Percentiles rank a stretch among this genome's conserved stretches.
Conservation (phyloP, 1,284 basidiomycete species). For the Cutaneotrichosporon mucoides region DNA sequence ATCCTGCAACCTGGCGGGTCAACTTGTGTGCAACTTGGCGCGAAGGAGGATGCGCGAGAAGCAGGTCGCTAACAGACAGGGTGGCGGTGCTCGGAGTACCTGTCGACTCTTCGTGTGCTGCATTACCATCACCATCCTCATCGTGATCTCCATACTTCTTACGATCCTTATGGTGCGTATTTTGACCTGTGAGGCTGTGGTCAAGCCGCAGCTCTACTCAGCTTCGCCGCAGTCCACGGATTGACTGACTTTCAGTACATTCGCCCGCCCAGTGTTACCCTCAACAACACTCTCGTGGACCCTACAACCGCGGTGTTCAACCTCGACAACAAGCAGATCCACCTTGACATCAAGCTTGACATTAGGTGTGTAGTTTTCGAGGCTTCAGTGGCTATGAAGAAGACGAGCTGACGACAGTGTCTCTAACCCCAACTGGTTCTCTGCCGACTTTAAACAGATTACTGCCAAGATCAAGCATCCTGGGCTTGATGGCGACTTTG, state of each 20-base stretch:
- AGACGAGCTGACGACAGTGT: constrained; percentile 54
- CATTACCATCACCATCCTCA: constrained; percentile 44
- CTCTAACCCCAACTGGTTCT: constrained; percentile 80
- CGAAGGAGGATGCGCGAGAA: too few relatives aligned
- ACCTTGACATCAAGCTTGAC: constrained; percentile 62
- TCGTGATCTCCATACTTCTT: constrained; percentile 66
- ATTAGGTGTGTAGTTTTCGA: constrained; percentile 57
- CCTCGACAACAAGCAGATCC: constrained; percentile 3
- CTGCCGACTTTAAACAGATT: constrained; percentile 65
- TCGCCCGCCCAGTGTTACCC: constrained; percentile 66
- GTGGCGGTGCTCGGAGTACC: constrained; percentile 39
- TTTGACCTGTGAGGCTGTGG: too few relatives aligned
- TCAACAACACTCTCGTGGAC: constrained; percentile 57
- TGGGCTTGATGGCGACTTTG: constrained; percentile 59
- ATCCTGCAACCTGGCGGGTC: too few relatives aligned
- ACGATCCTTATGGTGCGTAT: constrained; percentile 64
- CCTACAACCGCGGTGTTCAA: constrained; percentile 10
- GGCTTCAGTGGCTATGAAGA: too few relatives aligned
- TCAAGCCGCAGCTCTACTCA: too few relatives aligned
- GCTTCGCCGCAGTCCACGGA: too few relatives aligned
- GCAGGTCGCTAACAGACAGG: constrained; percentile 25
- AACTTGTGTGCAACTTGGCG: too few relatives aligned
- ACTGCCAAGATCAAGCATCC: constrained; percentile 69
- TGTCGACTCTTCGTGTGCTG: constrained; percentile 50
- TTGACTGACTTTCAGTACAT: constrained; percentile 58